phyloP scores from a whole-genome alignment of 495 filamentous ascomycete genomes.

The Lophiotrema nucula region DNA sequence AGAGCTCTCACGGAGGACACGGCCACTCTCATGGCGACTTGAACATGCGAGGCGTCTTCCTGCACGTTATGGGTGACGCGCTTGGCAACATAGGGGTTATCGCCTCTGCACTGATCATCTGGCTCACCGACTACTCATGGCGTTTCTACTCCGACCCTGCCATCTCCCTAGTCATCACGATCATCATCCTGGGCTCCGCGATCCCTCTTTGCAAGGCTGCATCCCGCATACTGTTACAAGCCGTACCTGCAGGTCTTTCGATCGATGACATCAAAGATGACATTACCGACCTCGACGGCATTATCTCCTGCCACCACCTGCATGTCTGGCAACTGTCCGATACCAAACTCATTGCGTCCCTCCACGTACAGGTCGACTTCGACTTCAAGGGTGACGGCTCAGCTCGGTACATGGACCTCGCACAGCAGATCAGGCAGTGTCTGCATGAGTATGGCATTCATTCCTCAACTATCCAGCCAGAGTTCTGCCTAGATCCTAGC shows the following conservation, averaged over 20 bases:
- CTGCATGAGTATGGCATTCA: slow-evolving; percentile 95
- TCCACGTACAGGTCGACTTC: slow-evolving; percentile 85
- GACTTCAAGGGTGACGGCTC: slow-evolving; percentile 70
- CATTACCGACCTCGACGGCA: slow-evolving; percentile 77
- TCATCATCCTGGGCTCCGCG: slow-evolving; percentile 88
- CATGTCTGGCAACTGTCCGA: slow-evolving; percentile 98
- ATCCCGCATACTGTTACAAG: slow-evolving; percentile 90
- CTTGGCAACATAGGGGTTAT: slow-evolving; percentile 98
- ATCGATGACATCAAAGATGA: slow-evolving; percentile 90
- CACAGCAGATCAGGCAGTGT: slow-evolving; percentile 73
- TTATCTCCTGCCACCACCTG: slow-evolving; percentile 87
- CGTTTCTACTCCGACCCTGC: slow-evolving; percentile 82
- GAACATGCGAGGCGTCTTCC: slow-evolving; percentile 96
- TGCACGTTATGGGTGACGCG: slow-evolving; percentile 94
- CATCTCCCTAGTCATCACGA: slow-evolving; percentile 92
- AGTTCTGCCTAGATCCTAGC: slow-evolving; percentile 69
- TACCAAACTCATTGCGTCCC: slow-evolving; percentile 83
- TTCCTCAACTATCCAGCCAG: slow-evolving; percentile 96
- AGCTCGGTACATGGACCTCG: slow-evolving; percentile 85
- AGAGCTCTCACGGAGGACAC: slow-evolving; percentile 57
- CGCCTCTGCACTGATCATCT: slow-evolving; percentile 85
- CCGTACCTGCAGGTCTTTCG: slow-evolving; percentile 80
- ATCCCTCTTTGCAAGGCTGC: slow-evolving; percentile 91
- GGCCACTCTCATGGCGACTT: slow-evolving; percentile 81
- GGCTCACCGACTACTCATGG: slow-evolving; percentile 71